Evolutionary conservation across 2,329 filamentous ascomycete species (phyloP).

Genomic region (Akanthomyces uredinophilus): DNA sequence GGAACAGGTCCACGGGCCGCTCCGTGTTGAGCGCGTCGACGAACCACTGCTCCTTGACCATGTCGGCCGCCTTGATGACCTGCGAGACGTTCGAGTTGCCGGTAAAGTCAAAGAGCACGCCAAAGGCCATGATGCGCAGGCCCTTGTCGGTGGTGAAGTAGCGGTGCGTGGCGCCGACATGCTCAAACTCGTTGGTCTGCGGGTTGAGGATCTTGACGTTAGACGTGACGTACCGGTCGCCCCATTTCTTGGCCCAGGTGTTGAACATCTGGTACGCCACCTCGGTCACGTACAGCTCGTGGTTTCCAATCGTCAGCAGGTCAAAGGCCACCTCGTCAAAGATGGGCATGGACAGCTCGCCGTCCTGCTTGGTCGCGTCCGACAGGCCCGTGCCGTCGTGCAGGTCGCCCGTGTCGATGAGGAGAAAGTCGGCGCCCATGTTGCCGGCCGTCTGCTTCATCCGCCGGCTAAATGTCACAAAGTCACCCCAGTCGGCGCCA

Average conservation of each 20-base stretch:
- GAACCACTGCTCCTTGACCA: slow-evolving; percentile 57
- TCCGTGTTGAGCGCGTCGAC: slow-evolving; percentile 45
- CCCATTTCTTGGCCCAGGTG: slow-evolving; percentile 53
- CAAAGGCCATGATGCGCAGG: slow-evolving; percentile 40
- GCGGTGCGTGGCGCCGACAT: slow-evolving; percentile 38
- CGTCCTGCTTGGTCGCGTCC: slow-evolving; percentile 55
- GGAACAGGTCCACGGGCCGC: slow-evolving; percentile 57
- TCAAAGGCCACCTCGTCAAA: slow-evolving; percentile 40
- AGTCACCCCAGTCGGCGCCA: slow-evolving; percentile 63
- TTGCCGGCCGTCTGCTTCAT: slow-evolving; percentile 55
- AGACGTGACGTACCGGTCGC: slow-evolving; percentile 40
- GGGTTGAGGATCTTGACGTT: slow-evolving; percentile 40
- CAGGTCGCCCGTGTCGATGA: slow-evolving; percentile 61
- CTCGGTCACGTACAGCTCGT: slow-evolving; percentile 59
- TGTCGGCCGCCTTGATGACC: slow-evolving; percentile 48
- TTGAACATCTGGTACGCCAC: slow-evolving; percentile 58
- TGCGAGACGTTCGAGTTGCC: slow-evolving; percentile 58
- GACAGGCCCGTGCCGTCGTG: slow-evolving; percentile 61
- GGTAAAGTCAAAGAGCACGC: slow-evolving; percentile 42
- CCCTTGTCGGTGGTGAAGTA: slow-evolving; percentile 40
- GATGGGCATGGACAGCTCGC: slow-evolving; percentile 45
- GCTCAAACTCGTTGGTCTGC: slow-evolving; percentile 34
- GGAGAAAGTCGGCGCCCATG: slow-evolving; percentile 53
- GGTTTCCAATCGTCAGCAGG: slow-evolving; percentile 48
- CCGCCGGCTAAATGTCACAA: slow-evolving; percentile 52